These are phyloP conservation scores for Allantophomopsis lycopodina DNA, from an alignment of 2,329 filamentous ascomycete genomes.

Conservation along the genomic window DNA sequence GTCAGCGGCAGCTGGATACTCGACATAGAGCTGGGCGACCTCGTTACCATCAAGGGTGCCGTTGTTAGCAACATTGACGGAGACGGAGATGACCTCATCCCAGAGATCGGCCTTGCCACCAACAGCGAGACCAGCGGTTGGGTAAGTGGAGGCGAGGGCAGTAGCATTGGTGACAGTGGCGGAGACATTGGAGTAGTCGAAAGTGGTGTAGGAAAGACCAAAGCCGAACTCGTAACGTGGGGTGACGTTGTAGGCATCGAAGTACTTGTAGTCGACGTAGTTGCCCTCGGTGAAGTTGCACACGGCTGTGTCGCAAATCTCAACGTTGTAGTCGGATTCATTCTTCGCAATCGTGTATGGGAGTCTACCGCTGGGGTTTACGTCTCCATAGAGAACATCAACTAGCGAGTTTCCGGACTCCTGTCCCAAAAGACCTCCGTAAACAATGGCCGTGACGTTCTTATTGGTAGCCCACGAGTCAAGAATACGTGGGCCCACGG, in stretches of 20 bases:
- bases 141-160: constrained; percentile 19
- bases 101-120: constrained; percentile 27
- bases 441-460: constrained; percentile 61
- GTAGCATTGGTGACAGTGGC: constrained; percentile 11
- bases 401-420: constrained; percentile 70
- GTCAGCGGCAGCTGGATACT: neutral
- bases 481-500: constrained; percentile 35
- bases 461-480: constrained; percentile 68
- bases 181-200: constrained; percentile 45
- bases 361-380: constrained; percentile 49
- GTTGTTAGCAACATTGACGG: constrained; percentile 43
- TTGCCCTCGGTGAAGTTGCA: constrained; percentile 61
- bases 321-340: constrained; percentile 21
- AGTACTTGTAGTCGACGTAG: constrained; percentile 66
- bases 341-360: constrained; percentile 62
- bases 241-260: constrained; percentile 41
- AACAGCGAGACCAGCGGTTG: constrained; percentile 11
- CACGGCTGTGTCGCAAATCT: constrained; percentile 22
- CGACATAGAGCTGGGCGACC: constrained; percentile 22
- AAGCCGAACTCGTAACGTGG: constrained; percentile 68
- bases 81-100: constrained; percentile 32
- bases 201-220: constrained; percentile 65
- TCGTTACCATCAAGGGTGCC: constrained; percentile 36
- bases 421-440: constrained; percentile 71
- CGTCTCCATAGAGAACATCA: constrained; percentile 41